Evolutionary conservation across 352 stramenopile species (phyloP), one percentile per base, ranked within the genome.

Genomic region (Hyaloperonospora brassicae): DNA sequence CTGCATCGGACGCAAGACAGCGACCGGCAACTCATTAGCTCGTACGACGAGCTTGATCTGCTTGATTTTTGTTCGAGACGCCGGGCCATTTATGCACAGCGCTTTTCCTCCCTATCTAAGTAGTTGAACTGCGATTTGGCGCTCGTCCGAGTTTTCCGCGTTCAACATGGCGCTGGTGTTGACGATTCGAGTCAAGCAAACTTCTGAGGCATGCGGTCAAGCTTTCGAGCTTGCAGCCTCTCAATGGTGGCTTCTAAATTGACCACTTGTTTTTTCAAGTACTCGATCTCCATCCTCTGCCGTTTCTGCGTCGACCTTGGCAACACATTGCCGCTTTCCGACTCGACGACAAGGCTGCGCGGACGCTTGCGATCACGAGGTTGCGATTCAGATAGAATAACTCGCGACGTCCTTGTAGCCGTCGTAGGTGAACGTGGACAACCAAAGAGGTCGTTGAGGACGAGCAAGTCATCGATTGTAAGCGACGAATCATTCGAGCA

Each of bases 101-200:
- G 82, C 57, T 36, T 68, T 74, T 22, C 54, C 35, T 50, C 82
- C 82, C 52, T 84, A 57, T 22, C 70, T 55, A 1, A 72, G 64
- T 40, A 62, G 55, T 2, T 71, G 57, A 9, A 55, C 59, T 17
- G 56, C 60, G 1, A 38, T 36, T 0, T 72, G 68, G 1, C 42
- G 49, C 56, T 57, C 55, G 0, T 61, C 56, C 3, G 51, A 47
- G 1, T 21, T 45, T 58, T 60, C 70, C 2, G 58, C 24, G 21
- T 56, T 50, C 11, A 48, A 34, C 11, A 24, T 7, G 0, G 45
- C 39, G 14, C 25, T 45, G 22, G 45, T 24, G n/a, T 54, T 9
- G 23, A 22, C 12, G 4, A 10, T 44, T 8, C 13, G 14, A 22
- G 5, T 1, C 23, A 17, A n/a, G 35, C 38, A 57, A 59, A 8